Evolutionary conservation across 352 stramenopile genomes (phyloP).

Genomic region (Lagenidium giganteum): DNA sequence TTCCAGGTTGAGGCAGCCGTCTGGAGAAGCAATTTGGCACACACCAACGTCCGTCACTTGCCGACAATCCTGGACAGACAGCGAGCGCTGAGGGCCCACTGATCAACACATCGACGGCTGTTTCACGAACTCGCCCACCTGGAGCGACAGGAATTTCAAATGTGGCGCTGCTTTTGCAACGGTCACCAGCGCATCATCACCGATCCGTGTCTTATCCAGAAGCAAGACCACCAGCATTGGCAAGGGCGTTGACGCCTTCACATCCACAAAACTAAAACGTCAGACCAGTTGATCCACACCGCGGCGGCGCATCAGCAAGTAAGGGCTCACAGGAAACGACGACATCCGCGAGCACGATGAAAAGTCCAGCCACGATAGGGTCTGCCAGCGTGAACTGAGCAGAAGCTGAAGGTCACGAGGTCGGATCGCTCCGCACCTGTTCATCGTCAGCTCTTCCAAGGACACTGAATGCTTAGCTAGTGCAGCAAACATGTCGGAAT

Average conservation of each 20-base stretch:
- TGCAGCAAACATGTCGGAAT: constrained; percentile 36
- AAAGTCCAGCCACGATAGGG: constrained; percentile 43
- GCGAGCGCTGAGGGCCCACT: neutral
- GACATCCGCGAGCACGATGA: constrained; percentile 40
- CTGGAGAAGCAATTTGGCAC: constrained; percentile 20
- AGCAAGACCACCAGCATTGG: constrained; percentile 46
- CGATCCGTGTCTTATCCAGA: constrained; percentile 51
- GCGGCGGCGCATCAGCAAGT: neutral
- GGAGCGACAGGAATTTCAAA: constrained; percentile 62
- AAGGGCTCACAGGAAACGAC: constrained; percentile 28
- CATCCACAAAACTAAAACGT: too few relatives aligned
- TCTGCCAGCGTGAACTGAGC: constrained; percentile 19
- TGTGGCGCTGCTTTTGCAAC: constrained; percentile 25
- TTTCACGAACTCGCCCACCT: too few relatives aligned
- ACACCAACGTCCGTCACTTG: constrained; percentile 40
- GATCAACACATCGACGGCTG: neutral
- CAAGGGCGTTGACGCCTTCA: too few relatives aligned
- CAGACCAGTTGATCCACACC: too few relatives aligned
- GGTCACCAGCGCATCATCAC: constrained; percentile 32
- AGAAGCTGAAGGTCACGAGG: constrained; percentile 29
- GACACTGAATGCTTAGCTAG: constrained; percentile 21
- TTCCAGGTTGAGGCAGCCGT: constrained; percentile 29
- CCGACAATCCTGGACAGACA: constrained; percentile 38
- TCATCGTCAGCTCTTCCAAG: constrained; percentile 48
- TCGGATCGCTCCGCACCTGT: constrained; percentile 22